These are phyloP conservation scores for Seiridium cupressi DNA, from an alignment of 2,329 filamentous ascomycete species.

Conservation along the genomic window DNA sequence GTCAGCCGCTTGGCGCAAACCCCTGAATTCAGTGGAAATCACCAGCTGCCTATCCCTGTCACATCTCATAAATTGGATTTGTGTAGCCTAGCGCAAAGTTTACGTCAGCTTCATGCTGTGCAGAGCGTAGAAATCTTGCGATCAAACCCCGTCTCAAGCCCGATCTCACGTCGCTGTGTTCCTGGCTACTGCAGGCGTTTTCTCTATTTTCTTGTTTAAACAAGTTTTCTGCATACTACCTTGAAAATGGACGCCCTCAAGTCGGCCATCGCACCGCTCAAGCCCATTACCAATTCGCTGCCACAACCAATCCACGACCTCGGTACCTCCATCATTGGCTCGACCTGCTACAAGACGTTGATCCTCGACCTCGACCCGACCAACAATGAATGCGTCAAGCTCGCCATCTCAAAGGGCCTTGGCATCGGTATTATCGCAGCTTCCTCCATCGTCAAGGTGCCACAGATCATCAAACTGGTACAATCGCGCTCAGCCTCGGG, in stretches of 20 bases:
- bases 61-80: not conserved
- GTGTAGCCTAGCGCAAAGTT: not conserved
- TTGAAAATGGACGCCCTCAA: slow-evolving; percentile 60
- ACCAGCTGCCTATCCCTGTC: not conserved
- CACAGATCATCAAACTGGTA: slow-evolving; percentile 91
- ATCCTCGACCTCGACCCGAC: slow-evolving; percentile 81
- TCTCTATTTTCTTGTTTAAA: not conserved
- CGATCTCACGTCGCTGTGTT: not conserved
- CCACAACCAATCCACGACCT: slow-evolving; percentile 73
- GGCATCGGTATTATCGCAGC: slow-evolving; percentile 92
- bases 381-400: slow-evolving; percentile 77
- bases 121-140: not conserved
- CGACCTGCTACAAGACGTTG: slow-evolving; percentile 80
- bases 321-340: slow-evolving; percentile 77
- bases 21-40: not conserved
- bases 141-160: not conserved
- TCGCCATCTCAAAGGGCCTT: slow-evolving; percentile 87
- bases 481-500: slow-evolving; percentile 77
- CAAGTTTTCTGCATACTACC: not conserved
- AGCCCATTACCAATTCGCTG: slow-evolving; percentile 69
- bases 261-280: slow-evolving; percentile 58
- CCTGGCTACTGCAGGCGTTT: not conserved
- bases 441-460: slow-evolving; percentile 90
- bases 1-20: slow-evolving; percentile 2
- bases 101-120: not conserved